Conservation (phyloP, 2,329 filamentous ascomycete species). For the Colletotrichum theobromicola region DNA sequence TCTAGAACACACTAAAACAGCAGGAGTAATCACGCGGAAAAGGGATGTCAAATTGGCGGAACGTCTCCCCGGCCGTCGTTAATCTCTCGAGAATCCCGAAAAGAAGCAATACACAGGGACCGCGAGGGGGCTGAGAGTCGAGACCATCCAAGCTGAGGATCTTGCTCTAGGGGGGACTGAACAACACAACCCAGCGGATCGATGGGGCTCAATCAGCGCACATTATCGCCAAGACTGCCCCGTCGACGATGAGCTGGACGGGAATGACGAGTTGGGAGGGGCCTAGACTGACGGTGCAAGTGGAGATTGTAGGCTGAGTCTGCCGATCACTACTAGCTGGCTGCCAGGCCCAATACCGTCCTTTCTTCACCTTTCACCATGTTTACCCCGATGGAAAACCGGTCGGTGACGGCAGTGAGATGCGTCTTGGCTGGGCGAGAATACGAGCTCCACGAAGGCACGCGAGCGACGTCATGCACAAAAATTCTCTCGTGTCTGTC, state of each 20-base stretch:
- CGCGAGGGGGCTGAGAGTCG: neutral
- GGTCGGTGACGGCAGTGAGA: neutral
- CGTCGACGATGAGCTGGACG: neutral
- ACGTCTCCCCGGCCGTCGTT: neutral
- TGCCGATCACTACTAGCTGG: neutral
- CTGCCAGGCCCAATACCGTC: neutral
- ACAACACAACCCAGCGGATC: neutral
- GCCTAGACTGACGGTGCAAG: neutral
- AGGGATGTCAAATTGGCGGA: neutral
- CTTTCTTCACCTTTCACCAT: neutral
- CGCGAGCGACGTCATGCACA: constrained; percentile 6
- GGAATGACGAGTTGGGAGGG: neutral
- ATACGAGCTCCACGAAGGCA: constrained; percentile 4
- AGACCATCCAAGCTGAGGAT: neutral
- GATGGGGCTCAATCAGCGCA: neutral
- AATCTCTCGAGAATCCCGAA: neutral
- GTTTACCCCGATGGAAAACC: neutral
- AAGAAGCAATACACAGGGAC: neutral
- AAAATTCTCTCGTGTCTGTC: neutral
- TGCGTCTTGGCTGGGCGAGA: neutral
- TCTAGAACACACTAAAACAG: neutral
- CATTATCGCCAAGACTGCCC: neutral
- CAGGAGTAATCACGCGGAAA: neutral
- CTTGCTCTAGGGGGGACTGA: neutral
- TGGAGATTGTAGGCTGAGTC: constrained; percentile 8